Conservation (phyloP, 805 yeast species). For the Sungouiozyma ichnusensis region DNA sequence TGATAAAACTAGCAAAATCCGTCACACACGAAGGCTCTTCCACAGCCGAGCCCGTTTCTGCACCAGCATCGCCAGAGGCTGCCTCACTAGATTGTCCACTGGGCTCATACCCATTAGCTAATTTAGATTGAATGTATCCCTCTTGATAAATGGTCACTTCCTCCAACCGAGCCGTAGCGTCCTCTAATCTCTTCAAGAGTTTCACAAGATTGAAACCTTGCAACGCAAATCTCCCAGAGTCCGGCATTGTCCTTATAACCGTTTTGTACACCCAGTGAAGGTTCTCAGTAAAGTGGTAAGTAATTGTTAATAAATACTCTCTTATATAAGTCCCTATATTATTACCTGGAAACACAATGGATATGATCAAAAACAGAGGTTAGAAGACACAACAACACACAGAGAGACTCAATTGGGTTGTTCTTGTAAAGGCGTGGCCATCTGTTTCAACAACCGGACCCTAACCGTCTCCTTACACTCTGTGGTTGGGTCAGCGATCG, state of each 20-base stretch:
- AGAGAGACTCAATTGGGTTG: background rate
- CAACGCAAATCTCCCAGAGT: constrained; percentile 22
- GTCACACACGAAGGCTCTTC: constrained; percentile 33
- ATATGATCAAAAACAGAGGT: too few species aligned
- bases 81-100: background rate
- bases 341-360: too few species aligned
- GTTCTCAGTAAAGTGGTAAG: background rate
- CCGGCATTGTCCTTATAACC: constrained; percentile 4
- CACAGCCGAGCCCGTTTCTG: constrained; percentile 11
- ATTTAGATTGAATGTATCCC: constrained; percentile 34
- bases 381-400: too few species aligned
- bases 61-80: constrained; percentile 8
- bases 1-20: constrained; percentile 47
- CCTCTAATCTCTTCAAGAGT: constrained; percentile 71
- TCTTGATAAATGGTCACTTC: constrained; percentile 78
- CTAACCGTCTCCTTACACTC: constrained; percentile 8
- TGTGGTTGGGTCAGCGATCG: constrained; percentile 15
- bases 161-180: constrained; percentile 87
- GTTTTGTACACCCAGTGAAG: background rate
- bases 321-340: background rate
- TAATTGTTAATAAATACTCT: background rate
- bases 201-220: constrained; percentile 86
- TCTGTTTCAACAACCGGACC: constrained; percentile 19
- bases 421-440: constrained; percentile 8
- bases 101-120: constrained; percentile 6